Conservation (phyloP, 1,284 basidiomycete genomes). For the Thecaphora thlaspeos region DNA sequence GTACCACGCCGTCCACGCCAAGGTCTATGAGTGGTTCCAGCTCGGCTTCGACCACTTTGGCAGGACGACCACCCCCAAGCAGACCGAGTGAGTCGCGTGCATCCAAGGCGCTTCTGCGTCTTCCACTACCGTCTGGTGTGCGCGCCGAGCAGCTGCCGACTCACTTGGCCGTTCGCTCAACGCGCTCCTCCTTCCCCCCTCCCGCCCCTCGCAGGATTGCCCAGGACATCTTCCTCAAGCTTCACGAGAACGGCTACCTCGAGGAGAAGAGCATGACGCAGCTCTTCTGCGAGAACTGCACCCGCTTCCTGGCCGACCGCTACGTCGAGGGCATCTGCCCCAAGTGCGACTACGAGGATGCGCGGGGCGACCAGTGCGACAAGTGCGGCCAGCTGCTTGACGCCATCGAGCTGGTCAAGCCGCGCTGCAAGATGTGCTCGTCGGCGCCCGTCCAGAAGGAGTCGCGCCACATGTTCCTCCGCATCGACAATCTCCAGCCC, state of each 20-base stretch:
- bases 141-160: too few species aligned
- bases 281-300: slow-evolving; percentile 50
- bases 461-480: slow-evolving; percentile 93
- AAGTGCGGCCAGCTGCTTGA: slow-evolving; percentile 82
- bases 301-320: slow-evolving; percentile 55
- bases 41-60: slow-evolving; percentile 94
- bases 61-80: slow-evolving; percentile 83
- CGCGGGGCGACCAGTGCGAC: slow-evolving; percentile 98
- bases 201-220: slow-evolving; percentile 26
- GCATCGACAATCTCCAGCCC: slow-evolving; percentile 79
- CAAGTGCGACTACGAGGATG: slow-evolving; percentile 65
- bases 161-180: too few species aligned
- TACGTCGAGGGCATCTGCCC: slow-evolving; percentile 57
- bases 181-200: background rate
- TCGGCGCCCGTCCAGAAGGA: slow-evolving; percentile 66
- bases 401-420: slow-evolving; percentile 89
- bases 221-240: slow-evolving; percentile 56
- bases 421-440: slow-evolving; percentile 85
- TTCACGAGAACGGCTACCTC: slow-evolving; percentile 52
- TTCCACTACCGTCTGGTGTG: too few species aligned
- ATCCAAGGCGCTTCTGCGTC: too few species aligned
- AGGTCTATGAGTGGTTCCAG: slow-evolving; percentile 94
- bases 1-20: slow-evolving; percentile 83
- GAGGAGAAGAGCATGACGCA: slow-evolving; percentile 55
- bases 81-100: slow-evolving; percentile 66